These are phyloP conservation scores for Conringia planisiliqua DNA, from an alignment of 345 rosid species.

Conservation along the genomic window DNA sequence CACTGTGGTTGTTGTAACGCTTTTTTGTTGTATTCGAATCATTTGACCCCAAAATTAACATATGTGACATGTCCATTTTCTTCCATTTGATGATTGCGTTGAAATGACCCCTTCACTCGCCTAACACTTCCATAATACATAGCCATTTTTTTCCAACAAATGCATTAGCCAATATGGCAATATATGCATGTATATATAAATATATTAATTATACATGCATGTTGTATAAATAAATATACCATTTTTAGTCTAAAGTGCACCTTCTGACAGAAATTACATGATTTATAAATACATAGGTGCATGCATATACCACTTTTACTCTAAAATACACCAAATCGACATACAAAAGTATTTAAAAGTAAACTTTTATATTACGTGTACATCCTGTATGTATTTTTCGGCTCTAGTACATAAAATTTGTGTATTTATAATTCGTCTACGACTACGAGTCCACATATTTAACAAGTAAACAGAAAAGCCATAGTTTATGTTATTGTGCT, in stretches of 20 bases:
- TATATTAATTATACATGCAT: too few species aligned
- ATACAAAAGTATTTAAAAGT: neutral
- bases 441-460: neutral
- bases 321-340: neutral
- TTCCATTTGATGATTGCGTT: constrained; percentile 5
- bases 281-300: neutral
- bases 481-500: neutral
- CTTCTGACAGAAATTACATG: neutral
- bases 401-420: neutral
- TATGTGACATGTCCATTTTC: neutral
- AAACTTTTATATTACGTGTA: neutral
- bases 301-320: neutral
- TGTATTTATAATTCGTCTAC: neutral
- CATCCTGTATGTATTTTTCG: neutral
- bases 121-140: constrained; percentile 5
- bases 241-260: neutral
- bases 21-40: neutral
- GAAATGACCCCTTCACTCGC: constrained; percentile 7
- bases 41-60: neutral
- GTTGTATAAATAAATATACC: neutral
- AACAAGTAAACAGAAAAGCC: neutral
- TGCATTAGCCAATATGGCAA: neutral
- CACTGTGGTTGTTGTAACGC: constrained; percentile 21
- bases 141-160: neutral
- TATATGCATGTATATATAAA: neutral